Evolutionary conservation across 129 eudicot genomes (phyloP).

Genomic region (Helianthus annuus): HanXRQr2.0-SUNRISE NC_035443.2:16146773-16147272

Average conservation of each 20-base stretch:
- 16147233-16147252: conserved; percentile 1
- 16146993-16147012: not conserved
- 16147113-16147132: not conserved
- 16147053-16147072: not conserved
- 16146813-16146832: too few species aligned
- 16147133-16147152: conserved; percentile 6
- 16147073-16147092: not conserved
- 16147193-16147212: not conserved
- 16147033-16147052: not conserved
- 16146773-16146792: too few species aligned
- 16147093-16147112: conserved; percentile 6
- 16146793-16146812: too few species aligned
- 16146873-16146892: too few species aligned
- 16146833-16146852: too few species aligned
- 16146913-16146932: too few species aligned
- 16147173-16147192: conserved; percentile 16
- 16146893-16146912: too few species aligned
- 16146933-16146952: too few species aligned
- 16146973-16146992: too few species aligned
- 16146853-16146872: too few species aligned
- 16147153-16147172: not conserved
- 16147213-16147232: conserved; percentile 13
- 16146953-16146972: too few species aligned
- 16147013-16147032: not conserved
- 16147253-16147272: conserved; percentile 13